A percentile compares a stretch with the other conserved stretches of the same genome.
phyloP scores from a whole-genome alignment of 257 asterid genomes.

The Nicotiana tabacum region DNA sequence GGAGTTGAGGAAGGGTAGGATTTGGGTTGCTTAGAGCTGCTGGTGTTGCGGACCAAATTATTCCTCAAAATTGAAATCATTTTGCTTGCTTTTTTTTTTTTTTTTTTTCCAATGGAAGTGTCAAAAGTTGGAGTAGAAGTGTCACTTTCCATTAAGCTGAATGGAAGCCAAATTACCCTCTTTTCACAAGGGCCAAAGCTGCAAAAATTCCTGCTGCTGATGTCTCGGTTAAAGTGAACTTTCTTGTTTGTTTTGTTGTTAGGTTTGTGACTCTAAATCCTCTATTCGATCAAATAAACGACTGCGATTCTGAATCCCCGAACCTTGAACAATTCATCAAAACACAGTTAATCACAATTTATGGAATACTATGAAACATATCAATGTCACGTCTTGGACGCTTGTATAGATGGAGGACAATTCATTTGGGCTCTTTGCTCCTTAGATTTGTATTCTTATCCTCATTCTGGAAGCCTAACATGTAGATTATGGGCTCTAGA shows the following conservation, averaged over 20 bases:
- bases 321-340: background rate
- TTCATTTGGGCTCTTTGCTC: background rate
- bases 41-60: background rate
- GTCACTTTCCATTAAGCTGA: background rate
- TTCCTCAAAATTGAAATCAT: background rate
- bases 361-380: background rate
- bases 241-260: too few species aligned
- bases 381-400: background rate
- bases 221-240: background rate
- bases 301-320: background rate
- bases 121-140: constrained; percentile 5
- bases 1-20: background rate
- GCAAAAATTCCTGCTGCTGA: background rate
- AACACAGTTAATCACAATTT: background rate
- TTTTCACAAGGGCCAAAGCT: background rate
- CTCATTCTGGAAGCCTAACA: background rate
- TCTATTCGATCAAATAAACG: background rate
- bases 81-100: background rate
- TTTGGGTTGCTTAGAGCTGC: background rate
- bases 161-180: background rate
- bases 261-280: background rate
- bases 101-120: background rate
- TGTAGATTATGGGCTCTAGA: background rate
- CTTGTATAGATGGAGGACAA: background rate
- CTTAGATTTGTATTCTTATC: background rate